Evolutionary conservation across 306 rosid genomes (phyloP), one percentile per base, ranked within the genome.

Genomic region (Potentilla sterilis): DNA sequence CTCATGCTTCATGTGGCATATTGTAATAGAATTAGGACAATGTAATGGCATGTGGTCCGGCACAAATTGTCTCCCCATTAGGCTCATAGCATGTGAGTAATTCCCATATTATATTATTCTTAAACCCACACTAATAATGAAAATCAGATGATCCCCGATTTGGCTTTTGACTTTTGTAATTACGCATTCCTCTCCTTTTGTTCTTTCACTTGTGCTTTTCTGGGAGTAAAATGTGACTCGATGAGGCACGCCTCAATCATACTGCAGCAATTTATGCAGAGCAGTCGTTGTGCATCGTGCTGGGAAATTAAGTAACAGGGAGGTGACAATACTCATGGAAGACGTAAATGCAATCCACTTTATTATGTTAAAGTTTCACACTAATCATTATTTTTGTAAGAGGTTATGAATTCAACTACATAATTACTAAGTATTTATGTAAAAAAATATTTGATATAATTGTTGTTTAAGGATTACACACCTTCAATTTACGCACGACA

Each of bases 1-100:
- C 43, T 43, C 82, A 6, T 21, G 34, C 5, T 73, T 67, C 54
- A 79, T 66, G 75, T 54, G 69, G 47, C n/a, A n/a, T 24, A 0
- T 67, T 38, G 63, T 34, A 58, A 43, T 16, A 8, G 41, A 15
- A 11, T n/a, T 10, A 67, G 40, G 75, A 70, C 48, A 77, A 58
- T 46, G 70, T 51, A 69, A 58, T 6, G 32, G 78, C 78, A 79
- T 57, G 75, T 67, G 75, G 78, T 73, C 70, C 69, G 70, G 66
- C 75, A 55, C 2, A 32, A 74, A 11, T 58, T 67, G 79, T 79
- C 78, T 67, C 75, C 55, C 47, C 55, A 40, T 4, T 74, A 68
- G 22, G 43, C 42, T 34, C 42, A 49, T 34, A n/a, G n/a, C 75
- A 72, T 43, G 77, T 59, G 69, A 58, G 7, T 57, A 73, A 59